These are phyloP conservation scores for Penicillium pancosmium DNA, from an alignment of 495 filamentous ascomycete species.

Conservation along the genomic window DNA sequence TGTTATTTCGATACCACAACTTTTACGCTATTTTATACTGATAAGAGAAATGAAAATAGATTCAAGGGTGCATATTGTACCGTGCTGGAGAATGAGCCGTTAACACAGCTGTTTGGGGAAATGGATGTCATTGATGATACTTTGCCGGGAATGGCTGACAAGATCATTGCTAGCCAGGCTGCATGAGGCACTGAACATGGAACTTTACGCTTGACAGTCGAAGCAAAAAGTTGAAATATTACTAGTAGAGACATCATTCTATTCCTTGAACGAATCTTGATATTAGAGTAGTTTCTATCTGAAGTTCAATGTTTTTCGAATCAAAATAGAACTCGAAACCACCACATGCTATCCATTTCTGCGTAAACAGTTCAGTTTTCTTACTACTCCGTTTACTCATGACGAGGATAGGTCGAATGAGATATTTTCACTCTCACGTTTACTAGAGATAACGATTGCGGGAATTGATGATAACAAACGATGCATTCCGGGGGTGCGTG, in stretches of 20 bases:
- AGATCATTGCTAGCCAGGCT: slow-evolving; percentile 34
- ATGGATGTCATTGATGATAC: slow-evolving; percentile 45
- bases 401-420: too few relatives aligned
- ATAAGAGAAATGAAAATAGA: slow-evolving; percentile 14
- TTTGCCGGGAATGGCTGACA: slow-evolving; percentile 42
- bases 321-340: too few relatives aligned
- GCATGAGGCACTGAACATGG: background rate
- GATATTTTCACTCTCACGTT: too few relatives aligned
- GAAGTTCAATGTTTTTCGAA: too few relatives aligned
- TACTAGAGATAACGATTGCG: too few relatives aligned
- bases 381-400: too few relatives aligned
- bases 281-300: too few relatives aligned
- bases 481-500: too few relatives aligned
- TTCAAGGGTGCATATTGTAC: slow-evolving; percentile 41
- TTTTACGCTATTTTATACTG: background rate
- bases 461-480: too few relatives aligned
- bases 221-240: background rate
- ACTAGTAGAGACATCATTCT: background rate
- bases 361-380: too few relatives aligned
- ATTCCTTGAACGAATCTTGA: background rate
- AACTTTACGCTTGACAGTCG: background rate
- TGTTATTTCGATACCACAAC: background rate
- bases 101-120: slow-evolving; percentile 37
- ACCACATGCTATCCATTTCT: too few relatives aligned
- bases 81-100: slow-evolving; percentile 38